Conservation (phyloP, 495 filamentous ascomycete genomes). For the Talaromyces ruber region DNA sequence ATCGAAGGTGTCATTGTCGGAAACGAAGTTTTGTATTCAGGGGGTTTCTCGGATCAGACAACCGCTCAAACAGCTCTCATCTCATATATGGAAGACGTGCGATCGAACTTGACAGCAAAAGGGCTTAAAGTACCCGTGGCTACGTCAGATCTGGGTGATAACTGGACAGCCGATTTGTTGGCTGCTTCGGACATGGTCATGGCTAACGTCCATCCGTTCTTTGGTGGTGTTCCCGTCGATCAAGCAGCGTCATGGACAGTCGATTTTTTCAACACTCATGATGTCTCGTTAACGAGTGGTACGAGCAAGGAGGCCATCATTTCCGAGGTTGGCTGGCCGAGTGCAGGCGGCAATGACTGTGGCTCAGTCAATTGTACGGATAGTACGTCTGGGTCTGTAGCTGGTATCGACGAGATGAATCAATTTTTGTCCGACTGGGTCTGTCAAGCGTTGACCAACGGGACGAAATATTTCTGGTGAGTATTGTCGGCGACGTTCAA, state of each 20-base stretch:
- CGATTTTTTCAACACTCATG: conserved; percentile 63
- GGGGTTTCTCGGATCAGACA: conserved; percentile 32
- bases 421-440: conserved; percentile 79
- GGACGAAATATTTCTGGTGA: conserved; percentile 89
- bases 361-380: conserved; percentile 48
- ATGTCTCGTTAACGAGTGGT: conserved; percentile 51
- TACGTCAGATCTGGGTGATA: conserved; percentile 82
- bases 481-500: conserved; percentile 11
- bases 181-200: conserved; percentile 74
- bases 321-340: conserved; percentile 89
- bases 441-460: conserved; percentile 67
- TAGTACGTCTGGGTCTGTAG: conserved; percentile 52
- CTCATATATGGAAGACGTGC: conserved; percentile 57
- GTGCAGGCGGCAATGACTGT: conserved; percentile 72
- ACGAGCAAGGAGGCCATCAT: conserved; percentile 61
- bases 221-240: conserved; percentile 65
- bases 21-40: conserved; percentile 83
- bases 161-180: conserved; percentile 68
- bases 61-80: conserved; percentile 60
- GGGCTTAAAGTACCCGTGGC: conserved; percentile 68
- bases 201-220: conserved; percentile 97
- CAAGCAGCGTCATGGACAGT: conserved; percentile 75
- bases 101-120: conserved; percentile 56
- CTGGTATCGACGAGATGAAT: conserved; percentile 80
- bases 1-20: conserved; percentile 88